Evolutionary conservation across 164 flowering plant species (phyloP), one percentile per base, ranked within the genome.

Genomic region (Chimonanthus salicifolius): DNA sequence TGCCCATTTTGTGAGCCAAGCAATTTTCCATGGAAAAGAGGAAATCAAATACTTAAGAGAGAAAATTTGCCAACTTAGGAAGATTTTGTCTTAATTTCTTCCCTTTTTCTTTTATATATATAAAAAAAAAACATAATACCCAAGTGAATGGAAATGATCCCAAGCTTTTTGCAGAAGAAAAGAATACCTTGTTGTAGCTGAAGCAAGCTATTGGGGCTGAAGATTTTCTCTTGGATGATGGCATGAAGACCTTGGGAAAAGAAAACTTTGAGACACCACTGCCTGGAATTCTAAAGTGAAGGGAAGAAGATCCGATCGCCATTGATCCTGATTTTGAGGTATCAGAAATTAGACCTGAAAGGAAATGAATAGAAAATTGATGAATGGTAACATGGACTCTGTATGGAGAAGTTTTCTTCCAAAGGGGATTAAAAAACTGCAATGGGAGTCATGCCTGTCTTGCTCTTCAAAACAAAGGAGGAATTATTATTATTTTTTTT

Each of bases 141-240:
- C 33, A 33, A 33, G 33, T 33, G 33, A 33, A 1, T 33, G 33
- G 33, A 33, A 33, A 33, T 33, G 33, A 33, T 33, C 33, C 33
- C 33, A 33, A 33, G 33, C 33, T 33, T 33, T 33, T 33, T 33
- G 33, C 33, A 33, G 43, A 10, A 71, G 46, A 64, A 49, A 16
- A 7, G 13, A 58, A 49, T 6, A 58, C 70, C 70, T 73, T 73
- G 64, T 44, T 67, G 68, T 45, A 3, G n/a, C 20, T 66, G 75
- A 73, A 43, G 48, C 64, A 66, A 51, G 64, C 54, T 50, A 73
- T 73, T n/a, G 45, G 47, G 64, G 64, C 44, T 7, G 51, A 4
- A 54, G 75, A 67, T 43, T 49, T 5, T 67, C 49, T 54, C 15
- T 47, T 54, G 70, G 50, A n/a, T 6, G 67, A 5, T 8, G 51